Percentiles rank a stretch among this genome's conserved stretches.
These are phyloP conservation scores for Themeda triandra DNA, from an alignment of 176 grass and related monocot species.

Conservation along the genomic window DNA sequence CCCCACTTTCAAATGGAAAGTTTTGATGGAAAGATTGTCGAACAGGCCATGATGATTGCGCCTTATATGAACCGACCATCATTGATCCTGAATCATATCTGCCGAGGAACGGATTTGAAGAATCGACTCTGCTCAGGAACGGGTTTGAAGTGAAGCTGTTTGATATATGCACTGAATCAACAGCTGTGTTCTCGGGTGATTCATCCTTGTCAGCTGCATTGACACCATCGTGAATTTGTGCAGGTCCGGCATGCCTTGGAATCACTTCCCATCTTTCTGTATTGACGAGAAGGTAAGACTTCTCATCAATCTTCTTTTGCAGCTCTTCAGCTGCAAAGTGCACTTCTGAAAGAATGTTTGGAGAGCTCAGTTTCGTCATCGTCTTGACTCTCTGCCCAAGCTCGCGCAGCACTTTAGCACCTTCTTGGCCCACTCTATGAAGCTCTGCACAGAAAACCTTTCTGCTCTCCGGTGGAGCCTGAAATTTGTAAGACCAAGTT, in stretches of 20 bases:
- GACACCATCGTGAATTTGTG: constrained; percentile 1
- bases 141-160: constrained; percentile 22
- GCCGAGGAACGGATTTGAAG: constrained; percentile 2
- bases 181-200: neutral
- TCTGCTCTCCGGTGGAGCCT: constrained; percentile 75
- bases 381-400: constrained; percentile 65
- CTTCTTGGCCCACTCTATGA: constrained; percentile 65
- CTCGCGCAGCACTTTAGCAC: constrained; percentile 71
- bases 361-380: constrained; percentile 63
- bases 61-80: constrained; percentile 9
- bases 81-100: constrained; percentile 30
- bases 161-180: constrained; percentile 18
- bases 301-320: constrained; percentile 84
- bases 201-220: neutral
- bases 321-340: constrained; percentile 69
- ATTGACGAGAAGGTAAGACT: constrained; percentile 75
- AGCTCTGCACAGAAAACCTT: constrained; percentile 65
- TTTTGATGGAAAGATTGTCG: constrained; percentile 43
- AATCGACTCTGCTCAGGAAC: neutral
- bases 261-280: constrained; percentile 55
- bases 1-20: constrained; percentile 19
- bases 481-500: neutral
- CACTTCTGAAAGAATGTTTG: constrained; percentile 64
- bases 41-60: constrained; percentile 53
- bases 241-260: constrained; percentile 6